These are phyloP conservation scores for Xylaria venustula DNA, from an alignment of 495 filamentous ascomycete species.

Conservation along the genomic window DNA sequence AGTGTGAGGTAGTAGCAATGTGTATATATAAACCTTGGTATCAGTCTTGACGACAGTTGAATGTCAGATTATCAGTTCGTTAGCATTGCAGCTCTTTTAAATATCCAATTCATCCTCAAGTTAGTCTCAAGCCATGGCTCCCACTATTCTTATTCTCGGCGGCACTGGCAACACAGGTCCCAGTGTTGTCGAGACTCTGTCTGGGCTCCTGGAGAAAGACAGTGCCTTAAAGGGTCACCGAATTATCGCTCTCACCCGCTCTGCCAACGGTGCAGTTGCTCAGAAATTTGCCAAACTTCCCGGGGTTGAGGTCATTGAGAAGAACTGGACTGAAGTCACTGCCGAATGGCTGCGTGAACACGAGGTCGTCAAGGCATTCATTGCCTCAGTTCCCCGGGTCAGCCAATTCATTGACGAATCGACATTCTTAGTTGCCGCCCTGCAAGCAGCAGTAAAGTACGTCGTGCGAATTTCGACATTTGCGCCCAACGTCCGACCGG, in stretches of 20 bases:
- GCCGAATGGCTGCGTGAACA: slow-evolving; percentile 43
- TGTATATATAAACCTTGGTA: too few species aligned
- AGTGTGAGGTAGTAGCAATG: too few species aligned
- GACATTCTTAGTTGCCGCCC: slow-evolving; percentile 35
- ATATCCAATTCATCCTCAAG: too few species aligned
- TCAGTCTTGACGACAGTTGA: too few species aligned
- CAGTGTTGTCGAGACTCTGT: slow-evolving; percentile 32
- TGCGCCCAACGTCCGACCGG: slow-evolving; percentile 41
- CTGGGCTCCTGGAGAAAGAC: slow-evolving; percentile 31
- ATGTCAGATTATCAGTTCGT: too few species aligned
- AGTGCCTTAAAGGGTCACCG: slow-evolving; percentile 29
- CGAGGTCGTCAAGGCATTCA: slow-evolving; percentile 39
- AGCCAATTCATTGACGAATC: slow-evolving; percentile 47
- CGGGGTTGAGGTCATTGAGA: slow-evolving; percentile 39
- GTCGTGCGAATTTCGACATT: slow-evolving; percentile 49
- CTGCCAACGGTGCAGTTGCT: slow-evolving; percentile 27
- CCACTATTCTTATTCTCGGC: slow-evolving; percentile 33
- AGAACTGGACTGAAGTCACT: slow-evolving; percentile 45
- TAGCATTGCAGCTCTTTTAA: too few species aligned
- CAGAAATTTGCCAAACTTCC: slow-evolving; percentile 36
- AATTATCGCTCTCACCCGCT: slow-evolving; percentile 43
- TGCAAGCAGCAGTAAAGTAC: slow-evolving; percentile 45
- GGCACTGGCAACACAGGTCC: slow-evolving; percentile 44
- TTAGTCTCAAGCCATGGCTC: slow-evolving; percentile 11
- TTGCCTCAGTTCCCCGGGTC: slow-evolving; percentile 41